Percentiles rank a stretch among this genome's conserved stretches.
These are phyloP conservation scores for Wallemia mellicola DNA, from an alignment of 1,284 basidiomycete genomes.

Conservation along the genomic window DNA sequence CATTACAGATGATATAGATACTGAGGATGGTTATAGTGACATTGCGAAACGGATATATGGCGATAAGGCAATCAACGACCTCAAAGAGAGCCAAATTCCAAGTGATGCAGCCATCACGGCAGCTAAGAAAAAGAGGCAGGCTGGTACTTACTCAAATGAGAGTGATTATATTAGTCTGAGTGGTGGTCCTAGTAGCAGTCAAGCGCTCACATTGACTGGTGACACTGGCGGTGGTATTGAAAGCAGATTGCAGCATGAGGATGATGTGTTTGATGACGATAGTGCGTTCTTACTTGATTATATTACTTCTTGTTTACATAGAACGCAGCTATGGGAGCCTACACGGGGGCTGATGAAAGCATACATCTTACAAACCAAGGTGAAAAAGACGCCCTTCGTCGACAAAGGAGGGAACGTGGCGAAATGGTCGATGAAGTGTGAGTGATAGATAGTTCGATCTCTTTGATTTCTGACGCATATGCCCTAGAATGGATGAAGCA, in stretches of 20 bases:
- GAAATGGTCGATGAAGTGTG: slow-evolving; percentile 66
- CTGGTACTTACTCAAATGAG: slow-evolving; percentile 17
- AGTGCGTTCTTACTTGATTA: background rate
- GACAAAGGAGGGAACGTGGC: slow-evolving; percentile 40
- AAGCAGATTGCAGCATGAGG: slow-evolving; percentile 58
- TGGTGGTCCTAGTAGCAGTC: slow-evolving; percentile 24
- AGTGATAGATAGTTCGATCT: slow-evolving; percentile 12
- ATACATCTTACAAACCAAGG: slow-evolving; percentile 65
- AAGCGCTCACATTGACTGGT: slow-evolving; percentile 10
- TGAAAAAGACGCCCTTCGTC: slow-evolving; percentile 37
- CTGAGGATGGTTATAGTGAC: background rate
- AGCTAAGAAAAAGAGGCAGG: slow-evolving; percentile 42
- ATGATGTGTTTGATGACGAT: slow-evolving; percentile 57
- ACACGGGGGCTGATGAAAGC: slow-evolving; percentile 56
- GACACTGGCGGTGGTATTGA: slow-evolving; percentile 49
- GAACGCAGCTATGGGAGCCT: slow-evolving; percentile 28
- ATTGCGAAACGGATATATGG: slow-evolving; percentile 3
- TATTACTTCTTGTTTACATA: background rate
- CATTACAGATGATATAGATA: background rate
- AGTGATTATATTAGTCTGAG: slow-evolving; percentile 38
- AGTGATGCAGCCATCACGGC: slow-evolving; percentile 41
- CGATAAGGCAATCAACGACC: background rate
- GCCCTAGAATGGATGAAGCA: background rate
- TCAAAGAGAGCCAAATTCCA: slow-evolving; percentile 23
- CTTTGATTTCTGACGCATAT: background rate